A percentile compares a stretch with the other conserved stretches of the same genome.
Conservation (phyloP, 305 asterid species). For the Solanum hybrid region DNA sequence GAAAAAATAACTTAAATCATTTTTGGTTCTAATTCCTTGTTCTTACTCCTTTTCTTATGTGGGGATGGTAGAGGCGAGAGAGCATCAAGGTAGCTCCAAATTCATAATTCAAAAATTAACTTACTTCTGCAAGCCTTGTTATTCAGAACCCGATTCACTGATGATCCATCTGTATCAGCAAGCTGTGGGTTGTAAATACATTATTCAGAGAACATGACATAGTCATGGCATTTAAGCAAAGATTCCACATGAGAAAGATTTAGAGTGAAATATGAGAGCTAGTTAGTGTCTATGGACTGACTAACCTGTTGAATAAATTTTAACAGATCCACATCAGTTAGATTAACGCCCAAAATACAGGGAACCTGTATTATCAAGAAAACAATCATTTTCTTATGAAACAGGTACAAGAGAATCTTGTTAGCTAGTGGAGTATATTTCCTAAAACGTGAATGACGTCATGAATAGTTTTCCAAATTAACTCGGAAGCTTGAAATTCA, state of each 20-base stretch:
- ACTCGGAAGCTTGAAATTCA: not conserved
- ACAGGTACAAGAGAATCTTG: not conserved
- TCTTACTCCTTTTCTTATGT: not conserved
- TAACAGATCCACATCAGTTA: conserved; percentile 47
- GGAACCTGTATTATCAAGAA: conserved; percentile 52
- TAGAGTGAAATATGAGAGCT: not conserved
- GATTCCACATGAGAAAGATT: not conserved
- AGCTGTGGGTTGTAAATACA: conserved; percentile 37
- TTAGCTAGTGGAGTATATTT: not conserved
- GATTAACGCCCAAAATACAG: conserved; percentile 63
- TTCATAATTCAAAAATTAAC: not conserved
- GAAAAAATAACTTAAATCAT: not conserved
- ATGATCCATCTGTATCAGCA: conserved; percentile 86
- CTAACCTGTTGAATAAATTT: conserved; percentile 15
- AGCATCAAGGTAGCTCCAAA: not conserved
- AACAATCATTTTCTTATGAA: not conserved
- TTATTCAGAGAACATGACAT: not conserved
- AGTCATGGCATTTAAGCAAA: not conserved
- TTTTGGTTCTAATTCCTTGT: not conserved
- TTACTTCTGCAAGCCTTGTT: conserved; percentile 50
- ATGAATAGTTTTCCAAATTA: not conserved
- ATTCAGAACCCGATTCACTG: conserved; percentile 40
- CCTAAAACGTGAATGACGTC: not conserved
- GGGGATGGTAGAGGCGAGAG: not conserved
- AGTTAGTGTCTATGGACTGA: not conserved